Evolutionary conservation across 257 asterid species (phyloP).

Genomic region (Plantago major): DNA sequence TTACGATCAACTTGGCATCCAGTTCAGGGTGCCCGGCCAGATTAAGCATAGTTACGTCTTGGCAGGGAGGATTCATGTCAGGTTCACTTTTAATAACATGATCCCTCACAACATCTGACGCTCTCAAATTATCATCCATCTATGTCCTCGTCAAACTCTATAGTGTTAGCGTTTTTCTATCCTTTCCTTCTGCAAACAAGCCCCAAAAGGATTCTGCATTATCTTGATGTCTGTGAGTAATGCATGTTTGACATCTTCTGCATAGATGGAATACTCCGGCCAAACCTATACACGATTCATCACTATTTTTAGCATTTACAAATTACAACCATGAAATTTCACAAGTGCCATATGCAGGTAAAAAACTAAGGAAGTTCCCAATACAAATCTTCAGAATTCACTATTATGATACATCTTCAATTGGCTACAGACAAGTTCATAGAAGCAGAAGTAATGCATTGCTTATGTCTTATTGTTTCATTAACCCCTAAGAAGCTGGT

Average conservation of each 20-base stretch:
- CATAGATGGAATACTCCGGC: background rate
- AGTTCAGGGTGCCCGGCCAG: background rate
- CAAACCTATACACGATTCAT: background rate
- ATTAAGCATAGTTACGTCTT: background rate
- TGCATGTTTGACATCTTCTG: conserved; percentile 1
- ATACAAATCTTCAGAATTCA: too few relatives aligned
- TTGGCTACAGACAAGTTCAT: too few relatives aligned
- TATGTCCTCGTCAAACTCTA: conserved; percentile 21
- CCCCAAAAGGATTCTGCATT: conserved; percentile 17
- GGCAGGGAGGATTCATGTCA: too few relatives aligned
- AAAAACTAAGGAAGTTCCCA: too few relatives aligned
- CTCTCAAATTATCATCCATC: conserved; percentile 16
- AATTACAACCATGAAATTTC: conserved; percentile 3
- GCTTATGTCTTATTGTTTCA: too few relatives aligned
- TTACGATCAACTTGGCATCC: background rate
- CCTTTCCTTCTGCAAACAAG: conserved; percentile 10
- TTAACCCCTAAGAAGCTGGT: too few relatives aligned
- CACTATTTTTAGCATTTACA: background rate
- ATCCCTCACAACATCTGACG: conserved; percentile 6
- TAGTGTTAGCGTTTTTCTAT: conserved; percentile 5
- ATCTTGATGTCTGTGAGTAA: conserved; percentile 14
- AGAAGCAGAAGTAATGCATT: too few relatives aligned
- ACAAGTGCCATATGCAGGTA: background rate
- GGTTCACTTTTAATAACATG: too few relatives aligned
- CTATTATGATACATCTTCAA: too few relatives aligned